A percentile compares a stretch with the other conserved stretches of the same genome.
These are phyloP conservation scores for Aspergillus fumigatus DNA, from an alignment of 2,329 filamentous ascomycete genomes.

Conservation along the genomic window DNA sequence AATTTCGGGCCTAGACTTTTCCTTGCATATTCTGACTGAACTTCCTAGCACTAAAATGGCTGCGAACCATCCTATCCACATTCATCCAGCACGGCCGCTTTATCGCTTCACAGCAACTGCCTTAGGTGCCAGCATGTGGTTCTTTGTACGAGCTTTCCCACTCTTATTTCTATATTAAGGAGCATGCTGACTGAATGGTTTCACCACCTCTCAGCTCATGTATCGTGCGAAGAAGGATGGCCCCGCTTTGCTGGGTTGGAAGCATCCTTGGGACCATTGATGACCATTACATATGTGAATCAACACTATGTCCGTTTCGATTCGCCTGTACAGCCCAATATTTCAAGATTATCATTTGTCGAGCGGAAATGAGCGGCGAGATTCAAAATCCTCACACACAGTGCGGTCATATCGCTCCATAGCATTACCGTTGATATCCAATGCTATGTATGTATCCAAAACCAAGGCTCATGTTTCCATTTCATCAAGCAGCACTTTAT, in stretches of 20 bases:
- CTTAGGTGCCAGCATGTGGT: slow-evolving; percentile 97
- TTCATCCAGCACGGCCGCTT: slow-evolving; percentile 61
- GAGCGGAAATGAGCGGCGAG: not conserved
- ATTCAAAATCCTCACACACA: not conserved
- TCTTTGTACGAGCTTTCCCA: slow-evolving; percentile 64
- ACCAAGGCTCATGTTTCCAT: slow-evolving; percentile 43
- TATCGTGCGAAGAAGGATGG: slow-evolving; percentile 96
- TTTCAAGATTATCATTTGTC: not conserved
- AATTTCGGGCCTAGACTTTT: not conserved
- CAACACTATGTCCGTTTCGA: not conserved
- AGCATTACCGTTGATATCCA: not conserved
- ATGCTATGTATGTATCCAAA: not conserved
- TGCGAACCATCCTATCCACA: slow-evolving; percentile 42
- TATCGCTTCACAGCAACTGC: slow-evolving; percentile 85
- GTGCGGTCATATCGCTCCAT: not conserved
- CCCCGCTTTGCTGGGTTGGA: slow-evolving; percentile 84
- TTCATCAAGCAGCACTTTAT: slow-evolving; percentile 73
- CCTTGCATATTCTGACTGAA: not conserved
- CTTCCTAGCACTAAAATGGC: slow-evolving; percentile 25
- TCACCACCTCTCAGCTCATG: slow-evolving; percentile 63
- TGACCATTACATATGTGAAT: not conserved
- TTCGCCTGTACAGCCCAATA: not conserved
- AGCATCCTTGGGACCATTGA: slow-evolving; percentile 95
- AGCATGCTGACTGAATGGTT: slow-evolving; percentile 15
- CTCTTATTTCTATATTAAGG: not conserved